A percentile compares a stretch with the other conserved stretches of the same genome.
phyloP scores from a whole-genome alignment of 2,329 filamentous ascomycete species.

The Sclerotinia spermophila region DNA sequence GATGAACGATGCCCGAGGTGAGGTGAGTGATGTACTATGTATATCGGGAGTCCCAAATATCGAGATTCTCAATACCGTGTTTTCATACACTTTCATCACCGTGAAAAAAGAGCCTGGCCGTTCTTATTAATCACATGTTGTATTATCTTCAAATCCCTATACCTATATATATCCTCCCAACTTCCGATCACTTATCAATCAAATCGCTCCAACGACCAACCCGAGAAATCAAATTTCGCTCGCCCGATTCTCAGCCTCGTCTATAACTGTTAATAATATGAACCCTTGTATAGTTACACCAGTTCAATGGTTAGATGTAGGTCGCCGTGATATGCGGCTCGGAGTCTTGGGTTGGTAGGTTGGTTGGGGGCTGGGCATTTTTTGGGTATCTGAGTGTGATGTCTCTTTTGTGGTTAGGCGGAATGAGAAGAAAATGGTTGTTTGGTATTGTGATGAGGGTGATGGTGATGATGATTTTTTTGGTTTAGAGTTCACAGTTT shows the following conservation, averaged over 20 bases:
- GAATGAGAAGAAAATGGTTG: background rate
- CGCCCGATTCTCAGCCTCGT: background rate
- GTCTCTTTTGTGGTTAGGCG: background rate
- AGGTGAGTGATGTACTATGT: too few relatives aligned
- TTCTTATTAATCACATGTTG: too few relatives aligned
- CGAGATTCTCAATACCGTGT: too few relatives aligned
- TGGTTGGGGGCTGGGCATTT: too few relatives aligned
- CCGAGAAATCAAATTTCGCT: background rate
- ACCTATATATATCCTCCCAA: too few relatives aligned
- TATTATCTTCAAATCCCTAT: too few relatives aligned
- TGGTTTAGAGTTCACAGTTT: accelerated
- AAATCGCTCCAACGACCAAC: too few relatives aligned
- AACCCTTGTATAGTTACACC: background rate
- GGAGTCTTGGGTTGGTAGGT: background rate
- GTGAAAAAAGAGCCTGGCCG: too few relatives aligned
- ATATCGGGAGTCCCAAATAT: too few relatives aligned
- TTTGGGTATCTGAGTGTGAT: background rate
- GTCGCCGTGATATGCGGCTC: too few relatives aligned
- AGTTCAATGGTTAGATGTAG: background rate
- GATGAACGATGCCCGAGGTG: too few relatives aligned
- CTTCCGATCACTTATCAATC: background rate
- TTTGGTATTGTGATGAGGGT: background rate
- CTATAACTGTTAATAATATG: background rate
- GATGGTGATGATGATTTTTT: background rate
- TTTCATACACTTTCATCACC: too few relatives aligned